These are phyloP conservation scores for Metschnikowia sp. DNA, from an alignment of 805 yeast species.

Conservation along the genomic window DNA sequence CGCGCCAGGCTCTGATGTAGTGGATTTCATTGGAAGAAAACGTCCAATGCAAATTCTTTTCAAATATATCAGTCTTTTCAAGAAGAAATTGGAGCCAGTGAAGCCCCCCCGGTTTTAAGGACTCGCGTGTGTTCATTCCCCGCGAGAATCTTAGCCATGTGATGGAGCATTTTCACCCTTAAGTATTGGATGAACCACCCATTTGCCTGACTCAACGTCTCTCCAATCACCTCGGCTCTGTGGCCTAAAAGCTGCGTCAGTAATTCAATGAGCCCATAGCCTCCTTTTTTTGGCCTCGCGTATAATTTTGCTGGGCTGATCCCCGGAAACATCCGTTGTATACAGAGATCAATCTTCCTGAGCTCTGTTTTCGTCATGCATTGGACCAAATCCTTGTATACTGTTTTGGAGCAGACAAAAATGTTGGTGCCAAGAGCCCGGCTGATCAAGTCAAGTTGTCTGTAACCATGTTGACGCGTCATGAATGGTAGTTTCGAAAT, in stretches of 20 bases:
- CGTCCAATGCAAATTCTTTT: background rate
- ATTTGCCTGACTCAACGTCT: too few species aligned
- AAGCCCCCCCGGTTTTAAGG: background rate
- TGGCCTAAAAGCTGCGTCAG: background rate
- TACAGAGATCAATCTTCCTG: background rate
- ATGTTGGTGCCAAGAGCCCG: background rate
- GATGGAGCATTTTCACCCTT: too few species aligned
- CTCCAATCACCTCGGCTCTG: too few species aligned
- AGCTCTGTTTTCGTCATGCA: background rate
- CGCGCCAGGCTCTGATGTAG: background rate
- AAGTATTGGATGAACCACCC: too few species aligned
- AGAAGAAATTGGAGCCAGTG: background rate
- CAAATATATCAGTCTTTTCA: background rate
- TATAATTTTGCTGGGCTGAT: background rate
- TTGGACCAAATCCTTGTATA: background rate
- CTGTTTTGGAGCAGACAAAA: background rate
- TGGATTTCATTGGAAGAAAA: background rate
- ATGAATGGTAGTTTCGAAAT: background rate
- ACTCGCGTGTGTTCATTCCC: too few species aligned
- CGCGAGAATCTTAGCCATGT: too few species aligned
- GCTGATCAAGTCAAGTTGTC: background rate
- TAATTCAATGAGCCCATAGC: background rate
- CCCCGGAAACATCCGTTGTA: background rate
- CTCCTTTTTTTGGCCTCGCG: background rate
- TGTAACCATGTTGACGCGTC: background rate